phyloP scores from a whole-genome alignment of 495 filamentous ascomycete species.

The Amniculicola lignicola region DNA sequence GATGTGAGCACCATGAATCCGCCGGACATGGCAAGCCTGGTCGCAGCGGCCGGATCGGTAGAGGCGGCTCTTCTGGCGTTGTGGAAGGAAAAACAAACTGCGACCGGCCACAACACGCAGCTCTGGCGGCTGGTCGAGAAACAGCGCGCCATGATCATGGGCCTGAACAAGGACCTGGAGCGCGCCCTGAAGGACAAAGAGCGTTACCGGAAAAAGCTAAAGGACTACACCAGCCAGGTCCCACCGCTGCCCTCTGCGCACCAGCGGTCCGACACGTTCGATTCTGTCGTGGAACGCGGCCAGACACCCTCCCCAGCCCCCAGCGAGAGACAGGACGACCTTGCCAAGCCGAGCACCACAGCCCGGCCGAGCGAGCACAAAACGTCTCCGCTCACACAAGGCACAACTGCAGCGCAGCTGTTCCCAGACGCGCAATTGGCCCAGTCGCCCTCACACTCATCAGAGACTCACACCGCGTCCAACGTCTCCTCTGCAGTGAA shows the following conservation, averaged over 20 bases:
- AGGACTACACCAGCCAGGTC: slow-evolving; percentile 60
- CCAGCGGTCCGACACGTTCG: slow-evolving; percentile 29
- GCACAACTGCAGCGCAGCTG: slow-evolving; percentile 7
- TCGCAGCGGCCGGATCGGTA: slow-evolving; percentile 76
- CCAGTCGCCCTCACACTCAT: slow-evolving; percentile 28
- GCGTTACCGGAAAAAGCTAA: slow-evolving; percentile 83
- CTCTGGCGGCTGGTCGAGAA: slow-evolving; percentile 96
- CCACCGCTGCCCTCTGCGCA: slow-evolving; percentile 48
- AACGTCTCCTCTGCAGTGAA: slow-evolving; percentile 23
- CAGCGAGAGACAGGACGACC: slow-evolving; percentile 31
- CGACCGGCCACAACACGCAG: slow-evolving; percentile 84
- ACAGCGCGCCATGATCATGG: slow-evolving; percentile 87
- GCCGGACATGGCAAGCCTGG: slow-evolving; percentile 38
- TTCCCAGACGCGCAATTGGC: slow-evolving; percentile 19
- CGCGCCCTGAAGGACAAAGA: slow-evolving; percentile 92
- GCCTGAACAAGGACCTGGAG: slow-evolving; percentile 92
- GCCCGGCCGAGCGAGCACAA: slow-evolving; percentile 19
- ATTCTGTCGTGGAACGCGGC: slow-evolving; percentile 31
- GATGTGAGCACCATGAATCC: slow-evolving; percentile 33
- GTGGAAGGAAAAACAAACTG: slow-evolving; percentile 84
- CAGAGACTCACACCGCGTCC: slow-evolving; percentile 20
- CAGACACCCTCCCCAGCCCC: slow-evolving; percentile 34
- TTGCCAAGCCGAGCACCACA: slow-evolving; percentile 11
- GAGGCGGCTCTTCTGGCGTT: slow-evolving; percentile 87
- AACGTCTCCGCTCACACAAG: slow-evolving; percentile 28